Evolutionary conservation across 108 stramenopile species (phyloP), one percentile per base, ranked within the genome.

Genomic region (Cylindrotheca closterium): DNA sequence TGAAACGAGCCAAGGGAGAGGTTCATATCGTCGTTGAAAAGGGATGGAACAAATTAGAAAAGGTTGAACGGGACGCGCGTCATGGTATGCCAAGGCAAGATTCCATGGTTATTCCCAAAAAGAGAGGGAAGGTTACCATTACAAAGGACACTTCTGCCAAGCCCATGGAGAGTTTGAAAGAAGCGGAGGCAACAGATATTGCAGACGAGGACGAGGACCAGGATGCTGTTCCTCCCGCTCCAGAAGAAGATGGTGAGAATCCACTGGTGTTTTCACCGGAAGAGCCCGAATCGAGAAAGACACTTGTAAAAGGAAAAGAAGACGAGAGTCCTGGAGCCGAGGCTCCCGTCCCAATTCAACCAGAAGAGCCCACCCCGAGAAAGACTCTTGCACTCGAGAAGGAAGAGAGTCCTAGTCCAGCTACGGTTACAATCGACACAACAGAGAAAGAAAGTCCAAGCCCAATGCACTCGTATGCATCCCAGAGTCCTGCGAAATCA

Each of bases 1-100:
- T 60, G 1, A 19, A 23, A 33, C 47, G 50, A 19, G 47, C 68
- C 1, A 17, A 21, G 15, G 50, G 47, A 15, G 68, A 59, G 33
- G 58, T 69, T 0, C 3, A 63, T 24, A 1, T 69, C 1, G 58
- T 69, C 17, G 50, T 69, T 5, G 68, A 69, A 53, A 69, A 60
- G 30, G 68, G 21, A n/a, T 42, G 48, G 12, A 28, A 25, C 7
- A 33, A 30, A 15, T 48, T 57, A 4, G 27, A 48, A 5, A 58
- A 29, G 4, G 29, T 17, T 23, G 52, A 64, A n/a, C 4, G 18
- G 4, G 63, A 64, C 37, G 7, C 63, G 22, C n/a, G 23, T 51
- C 63, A 64, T 29, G 46, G 37, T 25, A 64, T 21, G 19, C 30
- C 52, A 23, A 10, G 37, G 10, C 7, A 15, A 42, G 37, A 10